These are phyloP conservation scores for Musa troglodytarum DNA, from an alignment of 176 grass and related monocot species.

Conservation along the genomic window DNA sequence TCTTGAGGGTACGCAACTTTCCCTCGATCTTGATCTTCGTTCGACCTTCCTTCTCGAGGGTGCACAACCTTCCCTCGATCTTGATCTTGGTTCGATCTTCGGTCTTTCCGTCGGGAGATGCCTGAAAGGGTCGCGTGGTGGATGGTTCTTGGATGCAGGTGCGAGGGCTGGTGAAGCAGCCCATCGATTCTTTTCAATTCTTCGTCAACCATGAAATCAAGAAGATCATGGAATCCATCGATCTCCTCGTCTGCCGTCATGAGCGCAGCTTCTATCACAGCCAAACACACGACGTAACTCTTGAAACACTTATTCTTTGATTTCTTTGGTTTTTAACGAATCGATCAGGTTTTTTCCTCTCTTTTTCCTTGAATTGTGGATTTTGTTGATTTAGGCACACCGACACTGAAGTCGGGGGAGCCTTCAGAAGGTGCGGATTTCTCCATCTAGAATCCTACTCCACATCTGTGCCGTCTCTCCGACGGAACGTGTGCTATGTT, in stretches of 20 bases:
- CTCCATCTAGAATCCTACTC: slow-evolving; percentile 28
- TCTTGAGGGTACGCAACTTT: slow-evolving; percentile 47
- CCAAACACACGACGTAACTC: neutral
- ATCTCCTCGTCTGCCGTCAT: slow-evolving; percentile 33
- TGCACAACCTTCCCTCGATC: neutral
- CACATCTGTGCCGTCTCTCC: slow-evolving; percentile 79
- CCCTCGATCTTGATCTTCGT: neutral
- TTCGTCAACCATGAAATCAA: slow-evolving; percentile 63
- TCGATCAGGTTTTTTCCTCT: neutral
- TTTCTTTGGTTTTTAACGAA: neutral
- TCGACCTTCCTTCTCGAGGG: slow-evolving; percentile 48
- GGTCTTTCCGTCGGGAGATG: neutral
- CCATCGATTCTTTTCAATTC: slow-evolving; percentile 84
- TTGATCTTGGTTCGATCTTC: neutral
- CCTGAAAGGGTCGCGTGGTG: neutral
- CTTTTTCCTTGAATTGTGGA: neutral
- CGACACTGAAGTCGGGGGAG: slow-evolving; percentile 30
- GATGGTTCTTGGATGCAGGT: slow-evolving; percentile 28
- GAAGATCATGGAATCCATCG: slow-evolving; percentile 66
- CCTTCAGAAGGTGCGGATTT: slow-evolving; percentile 30
- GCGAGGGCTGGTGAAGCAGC: slow-evolving; percentile 79
- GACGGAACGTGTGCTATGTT: slow-evolving; percentile 54
- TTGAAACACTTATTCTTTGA: neutral
- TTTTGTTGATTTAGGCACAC: slow-evolving; percentile 37
- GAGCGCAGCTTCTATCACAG: slow-evolving; percentile 58